Percentiles rank a stretch among this genome's conserved stretches.
Conservation (phyloP, 768 basidiomycete genomes). For the Leccinum incarnatum region DNA sequence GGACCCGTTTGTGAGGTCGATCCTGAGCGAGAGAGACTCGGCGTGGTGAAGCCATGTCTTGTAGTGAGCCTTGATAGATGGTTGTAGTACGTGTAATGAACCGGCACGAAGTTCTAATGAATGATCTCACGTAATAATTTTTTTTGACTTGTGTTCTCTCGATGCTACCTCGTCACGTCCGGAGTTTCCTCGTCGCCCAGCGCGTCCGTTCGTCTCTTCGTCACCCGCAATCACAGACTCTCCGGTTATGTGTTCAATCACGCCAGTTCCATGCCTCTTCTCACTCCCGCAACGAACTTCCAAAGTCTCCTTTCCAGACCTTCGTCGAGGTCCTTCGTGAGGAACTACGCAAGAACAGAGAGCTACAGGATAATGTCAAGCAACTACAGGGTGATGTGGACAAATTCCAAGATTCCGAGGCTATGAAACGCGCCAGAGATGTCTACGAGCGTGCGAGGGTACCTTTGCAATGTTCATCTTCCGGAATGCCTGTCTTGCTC, state of each 20-base stretch:
- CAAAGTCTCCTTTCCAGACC: slow-evolving; percentile 92
- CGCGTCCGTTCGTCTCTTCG: slow-evolving; percentile 24
- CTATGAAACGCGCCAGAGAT: slow-evolving; percentile 88
- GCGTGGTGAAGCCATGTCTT: too few species aligned
- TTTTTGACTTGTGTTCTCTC: slow-evolving; percentile 8
- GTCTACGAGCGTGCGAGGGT: slow-evolving; percentile 95
- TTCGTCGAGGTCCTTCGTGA: slow-evolving; percentile 94
- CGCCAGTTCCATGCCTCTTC: slow-evolving; percentile 66
- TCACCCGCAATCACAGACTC: slow-evolving; percentile 11
- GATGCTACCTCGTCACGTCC: slow-evolving; percentile 51
- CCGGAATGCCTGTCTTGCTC: slow-evolving; percentile 1
- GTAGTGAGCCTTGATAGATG: too few species aligned
- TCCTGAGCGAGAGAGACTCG: too few species aligned
- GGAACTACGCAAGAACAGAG: slow-evolving; percentile 90
- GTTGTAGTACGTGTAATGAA: too few species aligned
- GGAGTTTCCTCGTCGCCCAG: slow-evolving; percentile 33
- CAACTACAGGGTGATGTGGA: slow-evolving; percentile 97
- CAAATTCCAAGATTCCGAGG: slow-evolving; percentile 95
- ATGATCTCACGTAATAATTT: slow-evolving; percentile 7
- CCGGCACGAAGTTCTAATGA: too few species aligned
- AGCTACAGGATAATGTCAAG: slow-evolving; percentile 95
- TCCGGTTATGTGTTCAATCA: slow-evolving; percentile 28
- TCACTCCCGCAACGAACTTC: slow-evolving; percentile 57
- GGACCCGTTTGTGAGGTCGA: too few species aligned
- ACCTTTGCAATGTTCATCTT: slow-evolving; percentile 29